phyloP scores from a whole-genome alignment of 2,329 filamentous ascomycete species.

The Graphiopsis chlorocephala region DNA sequence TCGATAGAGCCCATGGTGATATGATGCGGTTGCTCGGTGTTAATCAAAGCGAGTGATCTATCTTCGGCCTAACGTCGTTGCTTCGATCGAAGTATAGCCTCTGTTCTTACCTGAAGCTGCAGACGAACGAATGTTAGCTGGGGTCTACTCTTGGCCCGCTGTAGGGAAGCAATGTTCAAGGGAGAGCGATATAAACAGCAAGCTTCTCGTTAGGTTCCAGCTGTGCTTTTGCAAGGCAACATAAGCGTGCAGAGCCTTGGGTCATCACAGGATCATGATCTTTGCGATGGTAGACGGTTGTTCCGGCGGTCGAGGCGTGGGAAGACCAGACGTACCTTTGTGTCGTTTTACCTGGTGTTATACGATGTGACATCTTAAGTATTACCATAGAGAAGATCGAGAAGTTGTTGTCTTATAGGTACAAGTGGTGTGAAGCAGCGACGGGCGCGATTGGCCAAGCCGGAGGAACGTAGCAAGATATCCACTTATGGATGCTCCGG shows the following conservation, averaged over 20 bases:
- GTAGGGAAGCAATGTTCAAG: too few species aligned
- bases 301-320: too few species aligned
- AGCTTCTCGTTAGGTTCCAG: too few species aligned
- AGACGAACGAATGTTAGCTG: background rate
- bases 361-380: background rate
- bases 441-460: background rate
- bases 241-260: too few species aligned
- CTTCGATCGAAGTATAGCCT: background rate
- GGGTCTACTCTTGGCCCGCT: too few species aligned
- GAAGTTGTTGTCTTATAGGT: background rate
- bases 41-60: too few species aligned
- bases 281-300: too few species aligned
- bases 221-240: too few species aligned
- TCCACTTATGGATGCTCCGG: background rate
- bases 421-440: background rate
- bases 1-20: slow-evolving; percentile 4
- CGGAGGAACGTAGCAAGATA: background rate
- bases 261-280: too few species aligned
- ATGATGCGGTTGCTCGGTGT: background rate
- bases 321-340: too few species aligned
- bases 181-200: too few species aligned
- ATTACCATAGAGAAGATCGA: background rate
- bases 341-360: too few species aligned
- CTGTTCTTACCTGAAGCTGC: background rate
- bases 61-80: background rate